Evolutionary conservation across 768 basidiomycete genomes (phyloP).

Genomic region (Lyophyllum decastes): DNA sequence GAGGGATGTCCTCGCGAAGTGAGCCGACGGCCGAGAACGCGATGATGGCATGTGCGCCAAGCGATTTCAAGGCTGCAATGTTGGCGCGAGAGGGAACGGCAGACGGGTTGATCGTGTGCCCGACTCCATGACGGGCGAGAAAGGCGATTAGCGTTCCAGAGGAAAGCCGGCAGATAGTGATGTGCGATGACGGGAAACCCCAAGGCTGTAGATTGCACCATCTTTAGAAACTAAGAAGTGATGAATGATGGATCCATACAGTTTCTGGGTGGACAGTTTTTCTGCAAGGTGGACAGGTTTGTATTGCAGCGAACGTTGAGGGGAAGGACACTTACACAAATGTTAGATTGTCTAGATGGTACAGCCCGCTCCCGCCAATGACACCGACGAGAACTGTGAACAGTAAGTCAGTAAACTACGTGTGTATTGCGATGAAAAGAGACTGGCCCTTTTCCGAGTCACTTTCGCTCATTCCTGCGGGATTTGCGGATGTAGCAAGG

Average conservation of each 20-base stretch:
- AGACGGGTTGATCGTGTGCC: constrained; percentile 82
- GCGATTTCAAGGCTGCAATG: constrained; percentile 90
- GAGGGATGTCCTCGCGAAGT: constrained; percentile 88
- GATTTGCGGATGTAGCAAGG: neutral
- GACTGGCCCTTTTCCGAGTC: neutral
- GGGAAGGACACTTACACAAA: constrained; percentile 63
- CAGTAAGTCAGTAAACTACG: neutral
- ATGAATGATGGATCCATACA: neutral
- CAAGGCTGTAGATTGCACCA: constrained; percentile 63
- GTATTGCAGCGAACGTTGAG: neutral
- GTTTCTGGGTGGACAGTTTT: neutral
- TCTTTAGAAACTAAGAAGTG: neutral
- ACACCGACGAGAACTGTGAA: constrained; percentile 81
- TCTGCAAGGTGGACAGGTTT: neutral
- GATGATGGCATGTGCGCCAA: constrained; percentile 87
- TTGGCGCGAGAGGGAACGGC: constrained; percentile 86
- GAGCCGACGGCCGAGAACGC: constrained; percentile 97
- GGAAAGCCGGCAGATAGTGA: constrained; percentile 87
- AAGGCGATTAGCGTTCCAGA: constrained; percentile 84
- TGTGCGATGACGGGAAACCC: constrained; percentile 89
- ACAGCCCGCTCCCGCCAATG: constrained; percentile 91
- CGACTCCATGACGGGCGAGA: constrained; percentile 85
- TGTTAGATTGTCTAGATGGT: constrained; percentile 90
- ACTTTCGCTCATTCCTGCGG: neutral
- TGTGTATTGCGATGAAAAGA: neutral